Conservation (phyloP, 176 grass and related monocot genomes). For the Dendrocalamus sinicus region DNA sequence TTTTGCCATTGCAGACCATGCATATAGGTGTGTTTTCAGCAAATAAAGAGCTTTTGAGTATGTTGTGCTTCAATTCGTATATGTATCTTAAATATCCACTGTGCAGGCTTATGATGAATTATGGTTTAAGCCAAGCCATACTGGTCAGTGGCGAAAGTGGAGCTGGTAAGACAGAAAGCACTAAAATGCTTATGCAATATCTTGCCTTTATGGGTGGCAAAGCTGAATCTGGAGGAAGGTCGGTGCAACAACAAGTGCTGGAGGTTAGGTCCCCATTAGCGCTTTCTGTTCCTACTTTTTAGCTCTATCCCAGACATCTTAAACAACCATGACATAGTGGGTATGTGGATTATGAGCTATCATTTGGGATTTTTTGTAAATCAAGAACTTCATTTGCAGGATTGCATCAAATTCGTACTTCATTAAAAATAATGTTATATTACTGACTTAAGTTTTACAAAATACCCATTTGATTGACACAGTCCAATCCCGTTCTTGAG, state of each 20-base stretch:
- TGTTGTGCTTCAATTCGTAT: conserved; percentile 30
- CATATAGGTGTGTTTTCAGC: conserved; percentile 65
- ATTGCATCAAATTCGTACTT: conserved; percentile 23
- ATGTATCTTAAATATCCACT: conserved; percentile 30
- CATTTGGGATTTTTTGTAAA: conserved; percentile 19
- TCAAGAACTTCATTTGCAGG: not conserved
- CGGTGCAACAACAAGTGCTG: conserved; percentile 86
- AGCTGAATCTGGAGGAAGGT: conserved; percentile 65
- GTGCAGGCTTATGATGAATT: conserved; percentile 79
- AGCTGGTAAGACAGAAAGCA: conserved; percentile 92
- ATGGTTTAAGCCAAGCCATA: conserved; percentile 79
- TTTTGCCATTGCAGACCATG: conserved; percentile 85
- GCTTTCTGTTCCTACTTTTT: conserved; percentile 23
- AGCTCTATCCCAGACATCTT: conserved; percentile 36
- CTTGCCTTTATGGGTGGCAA: conserved; percentile 89
- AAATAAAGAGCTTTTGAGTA: conserved; percentile 24
- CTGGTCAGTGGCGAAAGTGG: conserved; percentile 93
- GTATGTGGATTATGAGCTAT: conserved; percentile 32
- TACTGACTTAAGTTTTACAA: conserved; percentile 47
- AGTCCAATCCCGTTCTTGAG: conserved; percentile 94
- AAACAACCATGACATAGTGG: conserved; percentile 27
- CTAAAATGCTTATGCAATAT: conserved; percentile 93
- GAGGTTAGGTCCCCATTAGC: conserved; percentile 54
- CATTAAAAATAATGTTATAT: conserved; percentile 39
- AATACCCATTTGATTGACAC: conserved; percentile 40